A percentile compares a stretch with the other conserved stretches of the same genome.
phyloP scores from a whole-genome alignment of 805 yeast genomes.

The Saccharomycopsis sp. region DNA sequence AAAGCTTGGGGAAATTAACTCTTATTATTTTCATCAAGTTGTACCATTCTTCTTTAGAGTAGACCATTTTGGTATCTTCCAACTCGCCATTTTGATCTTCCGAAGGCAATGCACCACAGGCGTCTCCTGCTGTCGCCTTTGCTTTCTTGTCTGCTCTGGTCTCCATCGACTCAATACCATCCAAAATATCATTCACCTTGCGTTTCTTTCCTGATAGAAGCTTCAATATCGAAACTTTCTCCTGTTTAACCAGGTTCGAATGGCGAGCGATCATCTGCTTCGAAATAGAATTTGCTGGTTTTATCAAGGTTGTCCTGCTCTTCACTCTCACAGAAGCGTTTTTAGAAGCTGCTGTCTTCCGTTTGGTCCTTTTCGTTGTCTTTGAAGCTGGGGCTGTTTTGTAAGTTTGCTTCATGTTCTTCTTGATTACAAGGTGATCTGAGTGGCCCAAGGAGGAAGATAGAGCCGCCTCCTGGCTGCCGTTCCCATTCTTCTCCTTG shows the following conservation, averaged over 20 bases:
- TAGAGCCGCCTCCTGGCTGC: no score
- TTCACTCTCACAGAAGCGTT: background rate
- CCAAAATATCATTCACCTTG: slow-evolving; percentile 26
- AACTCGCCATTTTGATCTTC: background rate
- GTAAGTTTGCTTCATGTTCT: background rate
- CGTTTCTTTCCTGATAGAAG: slow-evolving; percentile 28
- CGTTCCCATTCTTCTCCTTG: no score
- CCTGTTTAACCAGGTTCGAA: slow-evolving; percentile 1
- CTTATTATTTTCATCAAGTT: slow-evolving; percentile 23
- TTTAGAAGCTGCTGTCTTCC: background rate
- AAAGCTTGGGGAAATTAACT: slow-evolving; percentile 24
- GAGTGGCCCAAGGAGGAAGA: no score
- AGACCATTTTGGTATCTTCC: slow-evolving; percentile 22
- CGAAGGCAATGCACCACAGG: no score
- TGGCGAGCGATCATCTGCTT: slow-evolving; percentile 5
- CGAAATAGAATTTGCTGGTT: slow-evolving; percentile 2
- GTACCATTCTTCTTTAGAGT: slow-evolving; percentile 27
- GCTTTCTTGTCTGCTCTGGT: background rate
- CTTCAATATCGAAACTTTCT: slow-evolving; percentile 22
- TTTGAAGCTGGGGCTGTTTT: background rate
- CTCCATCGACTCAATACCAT: slow-evolving; percentile 3
- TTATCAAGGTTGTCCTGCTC: background rate
- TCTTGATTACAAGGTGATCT: background rate
- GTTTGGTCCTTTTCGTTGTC: background rate
- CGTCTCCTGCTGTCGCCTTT: no score